phyloP scores from a whole-genome alignment of 2,329 filamentous ascomycete species.

The Penicillium crustosum region DNA sequence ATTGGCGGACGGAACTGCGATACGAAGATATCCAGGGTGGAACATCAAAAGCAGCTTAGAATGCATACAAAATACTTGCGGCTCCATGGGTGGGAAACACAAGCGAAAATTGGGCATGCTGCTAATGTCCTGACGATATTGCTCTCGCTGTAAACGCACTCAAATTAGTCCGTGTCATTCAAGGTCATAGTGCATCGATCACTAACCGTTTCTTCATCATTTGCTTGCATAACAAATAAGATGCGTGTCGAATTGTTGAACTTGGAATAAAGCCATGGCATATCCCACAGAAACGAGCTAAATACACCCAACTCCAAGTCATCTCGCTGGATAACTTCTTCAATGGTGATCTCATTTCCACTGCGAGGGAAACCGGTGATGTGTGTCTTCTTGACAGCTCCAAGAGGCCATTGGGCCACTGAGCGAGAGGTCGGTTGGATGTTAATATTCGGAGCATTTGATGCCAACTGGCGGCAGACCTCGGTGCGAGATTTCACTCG shows the following conservation, averaged over 20 bases:
- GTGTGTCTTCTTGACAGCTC: conserved; percentile 80
- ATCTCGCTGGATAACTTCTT: conserved; percentile 76
- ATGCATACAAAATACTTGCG: conserved; percentile 75
- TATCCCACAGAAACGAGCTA: conserved; percentile 85
- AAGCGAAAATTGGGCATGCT: conserved; percentile 57
- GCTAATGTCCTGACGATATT: conserved; percentile 42
- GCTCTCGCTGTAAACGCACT: conserved; percentile 31
- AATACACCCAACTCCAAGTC: conserved; percentile 74
- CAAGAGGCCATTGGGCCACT: conserved; percentile 53
- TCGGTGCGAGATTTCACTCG: not conserved
- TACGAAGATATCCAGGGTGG: conserved; percentile 67
- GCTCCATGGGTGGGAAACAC: conserved; percentile 80
- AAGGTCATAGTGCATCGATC: not conserved
- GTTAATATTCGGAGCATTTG: conserved; percentile 2
- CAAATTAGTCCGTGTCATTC: not conserved
- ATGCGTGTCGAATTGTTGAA: conserved; percentile 62
- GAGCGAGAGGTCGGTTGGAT: conserved; percentile 21
- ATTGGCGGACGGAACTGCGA: conserved; percentile 87
- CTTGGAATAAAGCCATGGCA: conserved; percentile 74
- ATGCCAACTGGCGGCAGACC: conserved; percentile 1
- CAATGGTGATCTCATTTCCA: conserved; percentile 77
- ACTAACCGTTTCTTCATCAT: conserved; percentile 48
- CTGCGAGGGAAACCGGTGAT: conserved; percentile 61
- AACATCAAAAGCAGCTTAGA: conserved; percentile 93
- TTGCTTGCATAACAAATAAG: conserved; percentile 63